Evolutionary conservation across 2,329 filamentous ascomycete species (phyloP), one percentile per base, ranked within the genome.

Genomic region (Hypoxylon sp.): DNA sequence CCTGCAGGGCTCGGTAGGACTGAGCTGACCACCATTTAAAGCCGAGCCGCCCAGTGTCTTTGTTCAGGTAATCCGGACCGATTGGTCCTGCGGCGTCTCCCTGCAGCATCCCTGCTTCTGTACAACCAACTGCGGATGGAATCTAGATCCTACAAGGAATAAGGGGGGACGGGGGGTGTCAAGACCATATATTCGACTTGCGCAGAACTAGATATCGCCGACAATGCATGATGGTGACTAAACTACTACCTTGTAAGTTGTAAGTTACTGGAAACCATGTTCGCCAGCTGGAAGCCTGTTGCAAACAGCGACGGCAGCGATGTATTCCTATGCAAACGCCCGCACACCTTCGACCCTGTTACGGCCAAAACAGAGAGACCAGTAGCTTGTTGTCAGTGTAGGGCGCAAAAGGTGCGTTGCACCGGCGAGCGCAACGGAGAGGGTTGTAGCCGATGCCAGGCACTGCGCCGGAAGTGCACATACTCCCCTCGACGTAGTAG

Each of bases 371-470:
- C 59, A 43, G 41, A 49, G 17, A 41, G 51, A 17, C 59, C 51
- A 28, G 50, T 56, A 2, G 50, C 60, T 10, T 63, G 51, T 14
- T 63, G 50, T 11, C 51, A 57, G 45, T 63, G 60, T 19, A 63
- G 60, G 45, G 60, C 51, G 32, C 60, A 63, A 38, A 63, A 63
- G 45, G 60, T 57, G 45, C 51, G 60, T 56, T 57, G 60, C 52
- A 63, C 34, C 2, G 34, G 34, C 45, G 60, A 50, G 32, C 60
- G 51, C 23, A 43, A 17, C 45, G 60, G 51, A 17, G 51, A 50
- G 25, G 60, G 51, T 50, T 57, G 60, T n/a, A 56, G 30, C 13
- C 51, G 60, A 56, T 63, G 60, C 7, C 51, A 63, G 32, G 21
- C 51, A 2, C 32, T 43, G 17, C 19, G 51, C 13, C 56, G 45